These are phyloP conservation scores for Phytomonas sp. DNA, from an alignment of 208 protist genomes.

Conservation along the genomic window DNA sequence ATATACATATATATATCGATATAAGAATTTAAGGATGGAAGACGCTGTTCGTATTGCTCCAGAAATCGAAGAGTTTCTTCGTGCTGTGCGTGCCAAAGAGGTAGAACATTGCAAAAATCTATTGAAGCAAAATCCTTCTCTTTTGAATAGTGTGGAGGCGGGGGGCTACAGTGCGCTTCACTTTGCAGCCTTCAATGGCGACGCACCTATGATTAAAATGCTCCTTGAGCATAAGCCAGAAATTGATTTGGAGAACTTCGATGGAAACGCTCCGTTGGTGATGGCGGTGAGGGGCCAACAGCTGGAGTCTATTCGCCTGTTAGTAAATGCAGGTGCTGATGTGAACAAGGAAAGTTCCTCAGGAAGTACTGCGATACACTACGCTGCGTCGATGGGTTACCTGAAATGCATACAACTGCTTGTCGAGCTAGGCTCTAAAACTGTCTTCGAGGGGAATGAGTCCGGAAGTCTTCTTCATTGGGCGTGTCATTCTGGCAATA, in stretches of 20 bases:
- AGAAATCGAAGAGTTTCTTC: conserved; percentile 80
- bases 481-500: conserved; percentile 72
- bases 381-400: conserved; percentile 72
- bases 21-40: conserved; percentile 41
- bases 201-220: conserved; percentile 58
- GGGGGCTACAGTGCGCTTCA: conserved; percentile 81
- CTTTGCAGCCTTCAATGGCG: conserved; percentile 84
- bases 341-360: conserved; percentile 47
- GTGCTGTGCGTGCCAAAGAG: conserved; percentile 48
- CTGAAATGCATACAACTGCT: conserved; percentile 58
- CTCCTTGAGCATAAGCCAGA: conserved; percentile 49
- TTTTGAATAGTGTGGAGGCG: conserved; percentile 67
- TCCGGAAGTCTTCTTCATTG: conserved; percentile 81
- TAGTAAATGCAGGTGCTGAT: conserved; percentile 62
- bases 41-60: conserved; percentile 71
- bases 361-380: conserved; percentile 65
- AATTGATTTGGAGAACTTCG: conserved; percentile 67
- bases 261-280: conserved; percentile 78
- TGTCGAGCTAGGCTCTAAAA: conserved; percentile 48
- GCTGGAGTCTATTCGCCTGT: conserved; percentile 38
- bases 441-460: conserved; percentile 34
- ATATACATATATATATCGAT: conserved; percentile 1
- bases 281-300: conserved; percentile 75
- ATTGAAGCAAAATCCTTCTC: conserved; percentile 43
- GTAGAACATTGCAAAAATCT: conserved; percentile 30